These are phyloP conservation scores for Taphrina betulina DNA, from an alignment of 1,139 yeast species.

Conservation along the genomic window DNA sequence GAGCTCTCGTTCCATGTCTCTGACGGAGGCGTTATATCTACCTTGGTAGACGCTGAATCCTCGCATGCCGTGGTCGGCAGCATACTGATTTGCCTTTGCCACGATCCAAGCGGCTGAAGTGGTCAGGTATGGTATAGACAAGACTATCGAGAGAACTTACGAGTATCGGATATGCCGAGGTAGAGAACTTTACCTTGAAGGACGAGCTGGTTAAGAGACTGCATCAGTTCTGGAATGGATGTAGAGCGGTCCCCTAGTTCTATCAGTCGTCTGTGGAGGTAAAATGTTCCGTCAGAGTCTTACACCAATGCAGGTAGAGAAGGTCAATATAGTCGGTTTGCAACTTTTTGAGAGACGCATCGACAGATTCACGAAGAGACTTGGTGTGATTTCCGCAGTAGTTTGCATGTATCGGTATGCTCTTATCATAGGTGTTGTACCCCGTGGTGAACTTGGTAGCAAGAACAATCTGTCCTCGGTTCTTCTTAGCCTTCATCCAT, in stretches of 20 bases:
- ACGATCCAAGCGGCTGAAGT: conserved; percentile 43
- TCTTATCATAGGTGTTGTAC: conserved; percentile 30
- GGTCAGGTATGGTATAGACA: no score
- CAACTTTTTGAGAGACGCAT: conserved; percentile 36
- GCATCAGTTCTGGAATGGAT: conserved; percentile 41
- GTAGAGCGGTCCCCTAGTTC: conserved; percentile 41
- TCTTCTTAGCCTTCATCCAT: conserved; percentile 38
- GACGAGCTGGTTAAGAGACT: conserved; percentile 39
- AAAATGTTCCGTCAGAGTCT: no score
- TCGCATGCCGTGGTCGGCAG: conserved; percentile 39
- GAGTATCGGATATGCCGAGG: conserved; percentile 41
- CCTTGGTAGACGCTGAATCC: conserved; percentile 41
- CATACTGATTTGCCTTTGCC: conserved; percentile 40
- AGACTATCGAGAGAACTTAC: no score
- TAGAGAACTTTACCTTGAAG: conserved; percentile 38
- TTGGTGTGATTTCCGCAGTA: conserved; percentile 36
- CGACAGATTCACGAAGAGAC: conserved; percentile 34
- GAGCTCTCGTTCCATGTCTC: conserved; percentile 41
- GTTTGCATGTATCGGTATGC: conserved; percentile 33
- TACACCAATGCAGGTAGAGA: conserved; percentile 39
- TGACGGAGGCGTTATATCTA: conserved; percentile 39
- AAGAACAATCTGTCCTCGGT: conserved; percentile 38
- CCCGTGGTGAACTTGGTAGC: conserved; percentile 39
- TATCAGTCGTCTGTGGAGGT: no score
- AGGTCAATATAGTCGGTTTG: conserved; percentile 38